phyloP scores from a whole-genome alignment of 495 filamentous ascomycete species.

The Penicillium coffeae region DNA sequence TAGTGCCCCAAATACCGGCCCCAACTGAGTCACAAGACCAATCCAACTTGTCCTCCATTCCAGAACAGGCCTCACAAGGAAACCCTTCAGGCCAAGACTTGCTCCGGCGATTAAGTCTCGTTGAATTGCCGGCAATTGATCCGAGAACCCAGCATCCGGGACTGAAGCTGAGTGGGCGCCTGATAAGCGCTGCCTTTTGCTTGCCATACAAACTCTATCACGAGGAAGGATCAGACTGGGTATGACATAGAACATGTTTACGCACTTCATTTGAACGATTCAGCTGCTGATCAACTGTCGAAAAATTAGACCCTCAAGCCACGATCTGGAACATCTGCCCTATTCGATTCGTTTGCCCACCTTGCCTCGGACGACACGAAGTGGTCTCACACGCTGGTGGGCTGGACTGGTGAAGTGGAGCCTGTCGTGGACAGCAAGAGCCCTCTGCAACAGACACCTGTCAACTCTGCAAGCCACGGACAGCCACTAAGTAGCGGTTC shows the following conservation, averaged over 20 bases:
- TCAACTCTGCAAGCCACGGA: slow-evolving; percentile 25
- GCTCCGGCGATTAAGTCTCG: slow-evolving; percentile 59
- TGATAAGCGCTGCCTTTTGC: slow-evolving; percentile 85
- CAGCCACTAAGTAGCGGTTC: slow-evolving; percentile 16
- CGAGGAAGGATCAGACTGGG: slow-evolving; percentile 68
- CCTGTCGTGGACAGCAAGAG: slow-evolving; percentile 35
- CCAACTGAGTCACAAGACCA: slow-evolving; percentile 11
- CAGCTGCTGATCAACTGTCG: slow-evolving; percentile 5
- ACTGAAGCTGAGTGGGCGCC: slow-evolving; percentile 69
- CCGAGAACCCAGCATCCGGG: slow-evolving; percentile 60
- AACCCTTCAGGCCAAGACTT: slow-evolving; percentile 57
- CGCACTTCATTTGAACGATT: slow-evolving; percentile 1
- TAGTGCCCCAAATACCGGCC: slow-evolving; percentile 20
- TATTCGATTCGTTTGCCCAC: slow-evolving; percentile 84
- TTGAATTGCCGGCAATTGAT: slow-evolving; percentile 51
- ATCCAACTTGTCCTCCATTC: slow-evolving; percentile 26
- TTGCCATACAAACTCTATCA: slow-evolving; percentile 73
- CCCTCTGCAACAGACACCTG: slow-evolving; percentile 32
- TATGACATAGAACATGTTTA: slow-evolving; percentile 34
- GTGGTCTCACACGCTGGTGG: slow-evolving; percentile 85
- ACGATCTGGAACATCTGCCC: slow-evolving; percentile 78
- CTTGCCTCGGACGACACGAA: slow-evolving; percentile 68
- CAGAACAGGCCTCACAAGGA: slow-evolving; percentile 39
- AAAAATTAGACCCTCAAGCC: slow-evolving; percentile 47
- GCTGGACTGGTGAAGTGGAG: slow-evolving; percentile 89